Base-by-base conservation (phyloP, 179 eudicot species). In the Spergularia azorica region DNA sequence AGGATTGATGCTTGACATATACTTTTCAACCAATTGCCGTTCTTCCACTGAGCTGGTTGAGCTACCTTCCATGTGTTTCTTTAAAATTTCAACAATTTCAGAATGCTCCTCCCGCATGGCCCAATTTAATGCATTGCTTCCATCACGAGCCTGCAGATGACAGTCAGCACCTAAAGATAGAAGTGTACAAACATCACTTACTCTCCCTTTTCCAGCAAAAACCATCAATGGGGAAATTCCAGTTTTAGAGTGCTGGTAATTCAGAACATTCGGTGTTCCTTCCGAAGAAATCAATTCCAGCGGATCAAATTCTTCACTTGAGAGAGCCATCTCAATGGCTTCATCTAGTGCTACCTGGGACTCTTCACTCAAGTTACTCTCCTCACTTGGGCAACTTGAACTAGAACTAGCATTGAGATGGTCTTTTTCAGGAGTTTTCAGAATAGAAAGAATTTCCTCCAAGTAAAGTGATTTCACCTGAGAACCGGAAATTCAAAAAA, bases 171-270 rank as follows among this genome's bases (percentile, higher is more conserved):
- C 99, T 67, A 92, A 77, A 17, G 97, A 89, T 59, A 96, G 98
- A 73, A 96, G 96, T 87, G 89, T 90, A 85, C 90, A 88, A 52
- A 94, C 80, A 84, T 94, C 93, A 71, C 88, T 87, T 41, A 89
- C 84, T 79, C 86, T 89, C 26, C 98, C 99, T 87, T 94, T 94
- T 26, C 85, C 86, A 4, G 98, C 88, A 77, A 90, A 85, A 71
- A 90, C 96, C 98, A 94, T 96, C 78, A 96, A 86, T 5, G 99
- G 92, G 26, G 98, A 88, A 57, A 89, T 85, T 84, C 97, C 91
- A n/a, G 90, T 90, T 70, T 41, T 63, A n/a, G 98, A 90, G 68
- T 94, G 98, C 89, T 89, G 96, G 75, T 85, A 90, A 82, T 96
- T 92, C 57, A 84, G 63, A 63, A 84, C 76, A 67, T 82, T 80